A percentile compares a stretch with the other conserved stretches of the same genome.
phyloP scores from a whole-genome alignment of 192 early-diverging fungal genomes.

The Gigaspora rosea region DNA sequence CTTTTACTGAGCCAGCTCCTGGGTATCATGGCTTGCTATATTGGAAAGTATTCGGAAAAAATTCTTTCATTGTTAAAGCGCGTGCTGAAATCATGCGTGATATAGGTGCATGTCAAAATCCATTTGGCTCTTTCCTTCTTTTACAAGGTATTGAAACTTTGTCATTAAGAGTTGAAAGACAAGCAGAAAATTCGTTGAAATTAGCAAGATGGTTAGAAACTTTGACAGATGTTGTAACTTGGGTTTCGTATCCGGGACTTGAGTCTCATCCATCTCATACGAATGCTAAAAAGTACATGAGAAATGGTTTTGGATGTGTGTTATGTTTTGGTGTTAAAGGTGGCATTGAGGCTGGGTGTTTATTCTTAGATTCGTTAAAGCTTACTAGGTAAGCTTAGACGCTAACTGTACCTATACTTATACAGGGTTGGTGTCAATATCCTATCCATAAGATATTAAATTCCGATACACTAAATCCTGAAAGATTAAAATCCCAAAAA shows the following conservation, averaged over 20 bases:
- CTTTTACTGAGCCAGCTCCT: slow-evolving; percentile 80
- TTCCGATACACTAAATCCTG: too few species aligned
- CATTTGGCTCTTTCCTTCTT: slow-evolving; percentile 87
- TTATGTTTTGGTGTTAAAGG: slow-evolving; percentile 75
- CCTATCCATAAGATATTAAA: too few species aligned
- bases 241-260: slow-evolving; percentile 91
- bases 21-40: slow-evolving; percentile 88
- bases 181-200: slow-evolving; percentile 74
- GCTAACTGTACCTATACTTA: too few species aligned
- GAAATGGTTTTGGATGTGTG: slow-evolving; percentile 84
- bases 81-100: slow-evolving; percentile 86
- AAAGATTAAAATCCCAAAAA: too few species aligned
- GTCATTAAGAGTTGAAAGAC: slow-evolving; percentile 84
- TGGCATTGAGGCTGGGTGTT: slow-evolving; percentile 53
- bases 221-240: slow-evolving; percentile 67
- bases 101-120: slow-evolving; percentile 81
- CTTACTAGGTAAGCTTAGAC: slow-evolving; percentile 57
- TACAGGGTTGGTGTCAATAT: too few species aligned
- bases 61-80: slow-evolving; percentile 75
- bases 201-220: slow-evolving; percentile 80
- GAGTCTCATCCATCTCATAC: slow-evolving; percentile 74
- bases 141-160: slow-evolving; percentile 91
- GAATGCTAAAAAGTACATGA: slow-evolving; percentile 82
- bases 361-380: slow-evolving; percentile 78
- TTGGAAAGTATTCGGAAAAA: slow-evolving; percentile 84